Evolutionary conservation across 768 basidiomycete genomes (phyloP).

Genomic region (Tylopilus sp.): DNA sequence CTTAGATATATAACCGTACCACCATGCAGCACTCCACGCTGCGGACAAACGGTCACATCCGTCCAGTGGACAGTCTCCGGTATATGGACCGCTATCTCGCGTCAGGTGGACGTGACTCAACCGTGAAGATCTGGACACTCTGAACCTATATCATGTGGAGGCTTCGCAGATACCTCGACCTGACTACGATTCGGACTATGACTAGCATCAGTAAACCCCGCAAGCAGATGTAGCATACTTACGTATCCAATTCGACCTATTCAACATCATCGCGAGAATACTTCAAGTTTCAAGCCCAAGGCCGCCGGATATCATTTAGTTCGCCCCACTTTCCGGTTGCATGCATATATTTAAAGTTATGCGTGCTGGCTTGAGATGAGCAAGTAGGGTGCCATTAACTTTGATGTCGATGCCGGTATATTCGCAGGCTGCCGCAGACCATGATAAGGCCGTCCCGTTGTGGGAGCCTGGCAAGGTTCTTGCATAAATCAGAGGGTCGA

Average conservation of each 20-base stretch:
- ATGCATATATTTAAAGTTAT: not conserved
- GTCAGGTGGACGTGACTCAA: conserved; percentile 83
- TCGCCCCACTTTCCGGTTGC: not conserved
- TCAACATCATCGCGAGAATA: not conserved
- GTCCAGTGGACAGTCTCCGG: conserved; percentile 81
- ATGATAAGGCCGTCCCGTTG: no score
- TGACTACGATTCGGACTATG: conserved; percentile 13
- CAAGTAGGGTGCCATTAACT: no score
- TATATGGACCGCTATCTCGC: conserved; percentile 97
- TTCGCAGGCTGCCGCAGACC: not conserved
- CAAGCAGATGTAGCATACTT: conserved; percentile 29
- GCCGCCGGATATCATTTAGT: no score
- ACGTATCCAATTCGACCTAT: conserved; percentile 9
- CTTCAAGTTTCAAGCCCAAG: no score
- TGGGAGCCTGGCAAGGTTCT: no score
- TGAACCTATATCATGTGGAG: conserved; percentile 34
- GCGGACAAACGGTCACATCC: conserved; percentile 88
- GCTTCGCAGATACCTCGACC: conserved; percentile 13
- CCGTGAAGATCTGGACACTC: conserved; percentile 91
- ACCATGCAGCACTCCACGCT: conserved; percentile 84
- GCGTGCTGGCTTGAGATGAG: no score
- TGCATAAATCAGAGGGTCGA: no score
- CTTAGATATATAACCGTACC: conserved; percentile 90
- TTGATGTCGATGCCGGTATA: no score
- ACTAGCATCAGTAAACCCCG: conserved; percentile 18